Evolutionary conservation across 78 protist genomes (phyloP).

Genomic region (Planoprotostelium fungivorum): DNA sequence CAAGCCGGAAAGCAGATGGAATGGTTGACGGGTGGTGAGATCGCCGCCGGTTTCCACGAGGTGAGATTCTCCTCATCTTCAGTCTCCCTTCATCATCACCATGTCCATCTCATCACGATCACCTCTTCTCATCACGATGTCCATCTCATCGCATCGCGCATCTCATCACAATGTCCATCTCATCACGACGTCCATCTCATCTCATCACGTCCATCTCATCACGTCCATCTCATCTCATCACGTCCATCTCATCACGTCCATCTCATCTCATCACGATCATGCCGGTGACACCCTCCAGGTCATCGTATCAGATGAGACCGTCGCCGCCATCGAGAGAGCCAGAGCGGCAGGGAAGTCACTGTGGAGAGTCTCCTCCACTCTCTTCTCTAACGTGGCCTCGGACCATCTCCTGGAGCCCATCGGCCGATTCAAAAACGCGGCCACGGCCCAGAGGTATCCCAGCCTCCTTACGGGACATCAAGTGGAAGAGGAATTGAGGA

Average conservation of each 20-base stretch:
- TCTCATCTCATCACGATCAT: no score
- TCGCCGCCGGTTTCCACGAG: constrained; percentile 85
- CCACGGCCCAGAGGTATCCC: constrained; percentile 34
- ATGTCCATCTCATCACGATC: no score
- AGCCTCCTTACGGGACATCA: constrained; percentile 42
- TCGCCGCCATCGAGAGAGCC: constrained; percentile 41
- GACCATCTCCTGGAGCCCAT: constrained; percentile 29
- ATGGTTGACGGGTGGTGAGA: constrained; percentile 79
- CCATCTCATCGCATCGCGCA: no score
- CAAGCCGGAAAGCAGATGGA: constrained; percentile 92
- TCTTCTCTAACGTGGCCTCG: constrained; percentile 79
- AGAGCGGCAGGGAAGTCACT: constrained; percentile 29
- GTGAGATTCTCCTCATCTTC: neutral
- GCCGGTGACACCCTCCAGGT: constrained; percentile 27
- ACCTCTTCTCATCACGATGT: no score
- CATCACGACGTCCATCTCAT: no score
- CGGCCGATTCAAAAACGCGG: constrained; percentile 18
- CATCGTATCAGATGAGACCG: constrained; percentile 65
- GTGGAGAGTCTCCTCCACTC: constrained; percentile 88
- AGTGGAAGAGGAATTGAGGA: neutral
- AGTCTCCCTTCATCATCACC: no score
- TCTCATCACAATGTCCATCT: no score
- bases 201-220: no score
- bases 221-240: no score
- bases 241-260: no score